Evolutionary conservation across 331 rosid species (phyloP).

Genomic region (Prunus yedoensis): DNA sequence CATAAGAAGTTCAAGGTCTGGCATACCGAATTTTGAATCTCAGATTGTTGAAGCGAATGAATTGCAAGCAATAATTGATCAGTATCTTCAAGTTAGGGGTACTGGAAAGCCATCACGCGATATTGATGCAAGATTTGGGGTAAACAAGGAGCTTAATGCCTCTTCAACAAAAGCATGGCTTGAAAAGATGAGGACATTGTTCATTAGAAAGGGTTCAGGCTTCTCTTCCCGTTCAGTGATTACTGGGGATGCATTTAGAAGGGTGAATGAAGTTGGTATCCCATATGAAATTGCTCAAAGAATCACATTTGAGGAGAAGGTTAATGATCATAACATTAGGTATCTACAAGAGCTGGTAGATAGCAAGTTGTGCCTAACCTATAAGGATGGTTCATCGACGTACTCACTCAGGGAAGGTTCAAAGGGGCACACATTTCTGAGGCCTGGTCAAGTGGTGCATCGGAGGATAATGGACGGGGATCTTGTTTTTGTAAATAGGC

Average conservation of each 20-base stretch:
- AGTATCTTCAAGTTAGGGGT: constrained; percentile 86
- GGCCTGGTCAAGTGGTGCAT: constrained; percentile 80
- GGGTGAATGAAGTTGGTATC: constrained; percentile 81
- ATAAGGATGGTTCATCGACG: constrained; percentile 67
- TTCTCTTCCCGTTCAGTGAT: constrained; percentile 93
- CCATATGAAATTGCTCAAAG: constrained; percentile 80
- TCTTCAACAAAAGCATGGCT: constrained; percentile 92
- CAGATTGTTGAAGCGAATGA: constrained; percentile 80
- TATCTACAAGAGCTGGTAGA: constrained; percentile 85
- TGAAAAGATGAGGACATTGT: constrained; percentile 84
- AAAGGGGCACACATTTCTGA: constrained; percentile 73
- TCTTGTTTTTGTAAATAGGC: constrained; percentile 81
- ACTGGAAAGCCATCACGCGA: constrained; percentile 68
- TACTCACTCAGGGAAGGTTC: constrained; percentile 93
- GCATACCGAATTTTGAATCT: constrained; percentile 79
- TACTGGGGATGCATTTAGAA: constrained; percentile 86
- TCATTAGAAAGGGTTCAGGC: constrained; percentile 91
- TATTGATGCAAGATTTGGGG: constrained; percentile 62
- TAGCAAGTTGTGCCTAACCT: constrained; percentile 68
- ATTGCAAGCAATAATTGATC: constrained; percentile 62
- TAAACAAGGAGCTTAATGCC: constrained; percentile 58
- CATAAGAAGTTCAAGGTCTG: constrained; percentile 80
- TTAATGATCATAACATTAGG: constrained; percentile 55
- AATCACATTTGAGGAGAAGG: constrained; percentile 91
- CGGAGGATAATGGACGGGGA: constrained; percentile 98